A percentile compares a stretch with the other conserved stretches of the same genome.
These are phyloP conservation scores for Rhizophagus sp. DNA, from an alignment of 192 early-diverging fungal species.

Conservation along the genomic window DNA sequence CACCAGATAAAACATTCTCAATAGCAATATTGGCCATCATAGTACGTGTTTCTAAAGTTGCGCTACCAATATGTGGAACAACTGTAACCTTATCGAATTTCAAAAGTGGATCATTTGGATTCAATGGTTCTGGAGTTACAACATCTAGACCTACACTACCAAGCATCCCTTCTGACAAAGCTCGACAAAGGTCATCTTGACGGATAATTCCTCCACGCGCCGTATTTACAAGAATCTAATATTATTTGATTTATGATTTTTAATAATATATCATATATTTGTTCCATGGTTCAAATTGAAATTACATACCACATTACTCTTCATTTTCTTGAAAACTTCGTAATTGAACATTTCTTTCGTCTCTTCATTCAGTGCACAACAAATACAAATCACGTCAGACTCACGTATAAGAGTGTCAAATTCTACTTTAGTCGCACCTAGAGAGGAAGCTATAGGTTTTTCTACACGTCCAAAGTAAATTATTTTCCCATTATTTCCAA, in stretches of 20 bases:
- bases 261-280: background rate
- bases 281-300: background rate
- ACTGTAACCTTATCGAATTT: conserved; percentile 63
- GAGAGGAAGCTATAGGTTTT: conserved; percentile 48
- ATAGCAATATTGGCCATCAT: conserved; percentile 77
- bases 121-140: conserved; percentile 83
- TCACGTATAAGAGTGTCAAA: conserved; percentile 61
- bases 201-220: conserved; percentile 79
- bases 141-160: conserved; percentile 84
- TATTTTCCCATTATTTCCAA: conserved; percentile 47
- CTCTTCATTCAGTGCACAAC: conserved; percentile 70
- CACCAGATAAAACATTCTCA: conserved; percentile 67
- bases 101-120: conserved; percentile 59
- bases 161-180: conserved; percentile 58
- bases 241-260: background rate
- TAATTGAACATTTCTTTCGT: conserved; percentile 74
- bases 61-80: conserved; percentile 83
- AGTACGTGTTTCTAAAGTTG: conserved; percentile 80
- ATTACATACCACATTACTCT: conserved; percentile 50
- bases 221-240: conserved; percentile 76
- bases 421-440: conserved; percentile 52
- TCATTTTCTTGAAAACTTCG: conserved; percentile 70
- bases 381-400: conserved; percentile 73
- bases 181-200: conserved; percentile 69
- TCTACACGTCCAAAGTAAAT: conserved; percentile 61